Conservation (phyloP, 192 early-diverging fungal genomes). For the Entomortierella chlamydospora region DNA sequence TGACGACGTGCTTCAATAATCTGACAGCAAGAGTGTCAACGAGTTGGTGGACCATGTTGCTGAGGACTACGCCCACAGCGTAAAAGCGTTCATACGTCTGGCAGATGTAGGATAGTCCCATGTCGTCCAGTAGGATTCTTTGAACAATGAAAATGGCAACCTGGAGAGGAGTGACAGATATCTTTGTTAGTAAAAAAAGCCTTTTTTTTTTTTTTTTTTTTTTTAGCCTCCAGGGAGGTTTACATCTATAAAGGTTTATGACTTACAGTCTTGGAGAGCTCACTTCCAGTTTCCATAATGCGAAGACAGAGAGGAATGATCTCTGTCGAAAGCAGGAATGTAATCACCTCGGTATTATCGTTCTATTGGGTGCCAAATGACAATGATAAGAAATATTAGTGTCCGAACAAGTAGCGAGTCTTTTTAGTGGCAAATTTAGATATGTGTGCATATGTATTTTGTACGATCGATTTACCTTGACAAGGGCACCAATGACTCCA, state of each 20-base stretch:
- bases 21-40: conserved; percentile 86
- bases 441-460: too few relatives aligned
- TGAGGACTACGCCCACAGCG: conserved; percentile 92
- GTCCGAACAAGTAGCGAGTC: background rate
- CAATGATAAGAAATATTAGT: background rate
- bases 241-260: too few relatives aligned
- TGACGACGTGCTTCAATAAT: conserved; percentile 92
- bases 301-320: conserved; percentile 97
- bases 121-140: conserved; percentile 94
- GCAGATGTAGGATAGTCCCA: conserved; percentile 90
- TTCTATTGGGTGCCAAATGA: too few relatives aligned
- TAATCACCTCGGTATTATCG: conserved; percentile 96
- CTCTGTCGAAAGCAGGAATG: conserved; percentile 95
- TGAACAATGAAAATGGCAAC: conserved; percentile 99
- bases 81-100: conserved; percentile 94
- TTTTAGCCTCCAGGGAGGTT: too few relatives aligned
- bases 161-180: background rate
- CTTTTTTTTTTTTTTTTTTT: too few relatives aligned
- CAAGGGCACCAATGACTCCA: conserved; percentile 96
- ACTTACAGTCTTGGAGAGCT: conserved; percentile 91
- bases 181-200: too few relatives aligned
- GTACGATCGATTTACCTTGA: conserved; percentile 72
- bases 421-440: too few relatives aligned
- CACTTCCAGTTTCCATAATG: conserved; percentile 98
- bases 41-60: conserved; percentile 94